Evolutionary conservation across 2,329 filamentous ascomycete genomes (phyloP).

Genomic region (Calonectria naviculata): DNA sequence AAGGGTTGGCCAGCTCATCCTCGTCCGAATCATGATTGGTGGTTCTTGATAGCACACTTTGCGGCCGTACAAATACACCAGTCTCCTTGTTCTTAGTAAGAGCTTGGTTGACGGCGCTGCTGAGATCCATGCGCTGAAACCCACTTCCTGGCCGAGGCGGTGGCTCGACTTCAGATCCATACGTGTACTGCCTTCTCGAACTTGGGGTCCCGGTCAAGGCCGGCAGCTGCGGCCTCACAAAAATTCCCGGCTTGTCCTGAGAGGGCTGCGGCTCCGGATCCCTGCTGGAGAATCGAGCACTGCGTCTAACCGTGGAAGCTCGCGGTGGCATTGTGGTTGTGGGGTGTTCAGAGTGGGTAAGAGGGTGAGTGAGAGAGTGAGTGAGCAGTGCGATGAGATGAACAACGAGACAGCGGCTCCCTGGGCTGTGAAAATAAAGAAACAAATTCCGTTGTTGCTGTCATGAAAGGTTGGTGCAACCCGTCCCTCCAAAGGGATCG

Average conservation of each 20-base stretch:
- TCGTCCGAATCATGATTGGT: slow-evolving; percentile 25
- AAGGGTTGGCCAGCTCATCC: slow-evolving; percentile 30
- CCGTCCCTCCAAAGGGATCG: slow-evolving; percentile 11
- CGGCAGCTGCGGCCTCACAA: slow-evolving; percentile 37
- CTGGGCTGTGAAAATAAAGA: slow-evolving; percentile 3
- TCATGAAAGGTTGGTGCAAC: slow-evolving; percentile 28
- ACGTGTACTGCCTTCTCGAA: slow-evolving; percentile 50
- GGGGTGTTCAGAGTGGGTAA: too few species aligned
- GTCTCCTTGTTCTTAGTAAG: slow-evolving; percentile 34
- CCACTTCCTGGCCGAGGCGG: slow-evolving; percentile 36
- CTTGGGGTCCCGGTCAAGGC: slow-evolving; percentile 46
- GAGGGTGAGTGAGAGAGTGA: slow-evolving; percentile 2
- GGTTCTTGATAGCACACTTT: slow-evolving; percentile 6
- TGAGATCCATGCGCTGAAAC: slow-evolving; percentile 39
- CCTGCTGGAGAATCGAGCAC: slow-evolving; percentile 27
- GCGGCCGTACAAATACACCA: slow-evolving; percentile 30
- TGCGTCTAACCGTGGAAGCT: slow-evolving; percentile 30
- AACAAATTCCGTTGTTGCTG: slow-evolving; percentile 22
- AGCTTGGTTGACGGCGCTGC: slow-evolving; percentile 43
- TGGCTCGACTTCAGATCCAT: slow-evolving; percentile 51
- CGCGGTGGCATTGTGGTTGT: slow-evolving; percentile 37
- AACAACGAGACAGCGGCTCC: not conserved
- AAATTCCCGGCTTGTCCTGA: slow-evolving; percentile 12
- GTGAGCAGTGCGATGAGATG: not conserved
- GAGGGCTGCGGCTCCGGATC: slow-evolving; percentile 30